phyloP scores from a whole-genome alignment of 345 rosid genomes.

The Ceriops tagal region DNA sequence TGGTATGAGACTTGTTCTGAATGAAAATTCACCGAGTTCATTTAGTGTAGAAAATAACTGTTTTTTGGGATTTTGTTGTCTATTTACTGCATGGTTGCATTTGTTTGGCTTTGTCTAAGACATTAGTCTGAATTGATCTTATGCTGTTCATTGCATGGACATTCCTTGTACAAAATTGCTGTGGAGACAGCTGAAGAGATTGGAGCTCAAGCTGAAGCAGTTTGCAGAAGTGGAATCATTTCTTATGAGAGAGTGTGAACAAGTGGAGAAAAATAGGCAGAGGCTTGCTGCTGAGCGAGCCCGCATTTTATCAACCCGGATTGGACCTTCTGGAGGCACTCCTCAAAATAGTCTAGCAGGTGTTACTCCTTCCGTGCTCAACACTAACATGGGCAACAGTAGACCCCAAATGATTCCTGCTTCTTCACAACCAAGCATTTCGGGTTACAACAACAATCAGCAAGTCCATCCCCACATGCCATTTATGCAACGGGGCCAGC shows the following conservation, averaged over 20 bases:
- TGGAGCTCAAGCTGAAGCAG: conserved; percentile 97
- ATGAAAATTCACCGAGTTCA: background rate
- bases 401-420: conserved; percentile 53
- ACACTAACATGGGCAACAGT: conserved; percentile 43
- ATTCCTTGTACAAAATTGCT: background rate
- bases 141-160: background rate
- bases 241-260: conserved; percentile 94
- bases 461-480: conserved; percentile 70
- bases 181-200: conserved; percentile 66
- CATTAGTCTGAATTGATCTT: background rate
- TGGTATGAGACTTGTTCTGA: background rate
- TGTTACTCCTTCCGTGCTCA: conserved; percentile 48
- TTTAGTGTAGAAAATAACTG: background rate
- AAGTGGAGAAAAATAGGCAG: conserved; percentile 91
- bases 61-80: background rate
- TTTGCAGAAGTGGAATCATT: conserved; percentile 95
- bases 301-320: conserved; percentile 56
- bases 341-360: conserved; percentile 50
- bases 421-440: conserved; percentile 58
- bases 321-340: conserved; percentile 50
- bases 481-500: conserved; percentile 56
- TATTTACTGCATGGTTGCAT: background rate
- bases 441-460: conserved; percentile 56
- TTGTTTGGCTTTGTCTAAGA: background rate
- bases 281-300: conserved; percentile 69